Evolutionary conservation across 768 basidiomycete genomes (phyloP), one percentile per base, ranked within the genome.

Genomic region (Lentinula lateritia): DNA sequence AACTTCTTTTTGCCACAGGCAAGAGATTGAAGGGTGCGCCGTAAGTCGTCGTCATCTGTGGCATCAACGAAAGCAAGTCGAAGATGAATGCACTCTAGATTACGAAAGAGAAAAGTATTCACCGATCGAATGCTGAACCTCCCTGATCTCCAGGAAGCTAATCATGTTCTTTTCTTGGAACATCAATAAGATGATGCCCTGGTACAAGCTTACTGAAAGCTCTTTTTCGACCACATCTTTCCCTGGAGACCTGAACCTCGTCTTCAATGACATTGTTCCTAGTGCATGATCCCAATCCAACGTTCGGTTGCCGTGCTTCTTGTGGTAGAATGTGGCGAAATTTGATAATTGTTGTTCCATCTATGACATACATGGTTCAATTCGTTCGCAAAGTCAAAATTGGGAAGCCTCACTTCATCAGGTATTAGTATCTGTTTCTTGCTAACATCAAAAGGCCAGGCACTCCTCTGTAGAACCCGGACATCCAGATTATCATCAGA

Each of bases 1-100:
- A 98, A 92, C 55, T 88, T 89, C 68, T 95, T 92, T 73, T 89
- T 95, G 16, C 89, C 96, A 68, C 91, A 90, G 0, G 96, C 93
- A 18, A 99, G 78, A 67, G 93, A 96, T 70, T 99, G 97, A 6
- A 99, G 76, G 0, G 92, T 95, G 56, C 92, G 77, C n/a, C 83
- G 77, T 52, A 97, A 78, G 63, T 95, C 93, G 0, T 70, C 79
- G 42, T 84, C 80, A 34, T 89, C 94, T 94, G 66, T 12, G 13
- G 28, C 39, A 20, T 18, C 58, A 53, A 3, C 28, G 58, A 43
- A 48, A 63, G 61, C 5, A 78, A 9, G 8, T 48, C 5, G 2
- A 23, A 20, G 18, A 9, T 23, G 9, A 12, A 12, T 23, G 13
- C 16, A 41, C n/a, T 13, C 9, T 23, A 28, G 32, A 20, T 15